Base-by-base conservation (phyloP, 208 protist genomes). In the Crithidia brevicula region DNA sequence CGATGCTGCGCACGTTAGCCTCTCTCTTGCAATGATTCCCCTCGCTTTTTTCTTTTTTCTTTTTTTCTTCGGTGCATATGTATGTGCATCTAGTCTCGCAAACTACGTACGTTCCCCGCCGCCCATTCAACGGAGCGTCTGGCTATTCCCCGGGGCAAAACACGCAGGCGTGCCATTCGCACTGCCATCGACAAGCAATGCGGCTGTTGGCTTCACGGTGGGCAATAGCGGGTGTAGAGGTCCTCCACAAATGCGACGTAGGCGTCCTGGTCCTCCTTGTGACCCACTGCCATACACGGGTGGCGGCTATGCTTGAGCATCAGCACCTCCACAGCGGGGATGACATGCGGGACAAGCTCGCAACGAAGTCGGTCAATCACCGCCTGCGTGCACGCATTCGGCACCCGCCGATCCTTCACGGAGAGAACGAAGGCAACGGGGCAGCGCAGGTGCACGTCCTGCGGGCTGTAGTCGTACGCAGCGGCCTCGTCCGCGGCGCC, bases 371-470 rank as follows among this genome's bases (percentile, higher is more conserved):
- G 68, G 27, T 92, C 77, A 51, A 96, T 91, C 15, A 96, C 62
- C 42, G 77, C 77, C 61, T 80, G 64, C 42, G 90, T 93, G 63
- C 85, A 88, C 49, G 40, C 68, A 5, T 88, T 92, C 11, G 90
- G 90, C 36, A 96, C 90, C 0, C 87, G 82, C 27, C 40, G 77
- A 60, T 96, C 90, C 38, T 72, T 69, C n/a, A 54, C 22, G 8
- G 90, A 92, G 40, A 93, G 34, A n/a, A 96, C 86, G 78, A 96
- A 96, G 6, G 87, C 88, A 27, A 96, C 66, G 9, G 90, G 90
- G 60, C 90, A 96, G 11, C 75, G 81, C 22, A 96, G 51, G 15
- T 87, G 66, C 22, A 96, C 86, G 20, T 66, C 38, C 15, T 30
- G 46, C 0, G 77, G 61, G 51, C 92, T 72, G 72, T 82, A 96